phyloP scores from a whole-genome alignment of 2,329 filamentous ascomycete species.

The Colletotrichum costaricense region DNA sequence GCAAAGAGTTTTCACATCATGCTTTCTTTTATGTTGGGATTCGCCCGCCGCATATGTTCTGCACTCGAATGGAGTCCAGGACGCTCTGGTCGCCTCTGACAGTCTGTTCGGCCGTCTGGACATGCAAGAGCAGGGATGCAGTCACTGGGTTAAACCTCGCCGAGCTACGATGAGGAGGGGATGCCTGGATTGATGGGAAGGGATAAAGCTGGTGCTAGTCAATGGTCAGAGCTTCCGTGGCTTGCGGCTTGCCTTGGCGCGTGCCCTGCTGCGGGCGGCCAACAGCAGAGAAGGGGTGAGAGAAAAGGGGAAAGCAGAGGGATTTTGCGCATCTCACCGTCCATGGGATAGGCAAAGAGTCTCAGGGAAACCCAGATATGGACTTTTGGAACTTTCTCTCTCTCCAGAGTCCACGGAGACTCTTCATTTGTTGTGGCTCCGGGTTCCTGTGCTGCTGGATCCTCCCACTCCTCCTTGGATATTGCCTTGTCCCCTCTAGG shows the following conservation, averaged over 20 bases:
- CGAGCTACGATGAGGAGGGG: constrained; percentile 1
- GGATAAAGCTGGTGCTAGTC: constrained; percentile 4
- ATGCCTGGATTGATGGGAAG: not conserved
- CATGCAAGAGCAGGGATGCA: constrained; percentile 30
- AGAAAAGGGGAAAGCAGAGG: constrained; percentile 6
- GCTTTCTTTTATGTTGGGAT: constrained; percentile 9
- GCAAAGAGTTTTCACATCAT: not conserved
- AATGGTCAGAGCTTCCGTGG: constrained; percentile 30
- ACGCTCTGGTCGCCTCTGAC: constrained; percentile 22
- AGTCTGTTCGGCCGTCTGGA: constrained; percentile 7
- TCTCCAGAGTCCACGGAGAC: not conserved
- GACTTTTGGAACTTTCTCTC: not conserved
- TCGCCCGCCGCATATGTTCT: constrained; percentile 16
- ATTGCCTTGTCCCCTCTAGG: not conserved
- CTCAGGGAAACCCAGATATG: not conserved
- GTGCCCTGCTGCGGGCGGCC: not conserved
- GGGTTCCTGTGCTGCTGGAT: not conserved
- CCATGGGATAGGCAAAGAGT: constrained; percentile 6
- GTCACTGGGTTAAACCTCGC: constrained; percentile 17
- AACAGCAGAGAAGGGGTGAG: not conserved
- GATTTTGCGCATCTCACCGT: constrained; percentile 3
- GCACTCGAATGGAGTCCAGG: constrained; percentile 4
- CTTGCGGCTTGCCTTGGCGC: not conserved
- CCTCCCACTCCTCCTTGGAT: not conserved
- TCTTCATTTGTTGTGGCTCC: not conserved